Conservation (phyloP, 371 early-diverging fungal genomes). For the Rhizopus stolonifer region DNA sequence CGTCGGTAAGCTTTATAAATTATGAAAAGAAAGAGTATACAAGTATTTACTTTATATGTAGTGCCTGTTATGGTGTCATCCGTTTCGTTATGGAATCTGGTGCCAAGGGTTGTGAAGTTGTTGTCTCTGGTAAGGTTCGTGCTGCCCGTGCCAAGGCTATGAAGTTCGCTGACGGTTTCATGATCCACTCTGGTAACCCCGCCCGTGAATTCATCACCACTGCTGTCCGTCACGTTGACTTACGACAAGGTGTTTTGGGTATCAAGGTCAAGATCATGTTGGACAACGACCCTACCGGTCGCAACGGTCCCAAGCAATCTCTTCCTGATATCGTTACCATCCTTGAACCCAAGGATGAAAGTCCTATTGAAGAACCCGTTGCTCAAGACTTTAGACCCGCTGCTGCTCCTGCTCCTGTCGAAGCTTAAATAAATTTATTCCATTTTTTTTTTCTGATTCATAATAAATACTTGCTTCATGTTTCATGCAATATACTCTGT, state of each 20-base stretch:
- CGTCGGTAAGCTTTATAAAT: constrained; percentile 60
- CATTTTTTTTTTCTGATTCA: too few relatives aligned
- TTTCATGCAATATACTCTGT: too few relatives aligned
- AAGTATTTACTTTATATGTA: too few relatives aligned
- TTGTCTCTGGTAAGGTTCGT: constrained; percentile 99
- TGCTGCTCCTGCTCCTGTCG: constrained; percentile 42
- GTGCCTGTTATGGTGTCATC: constrained; percentile 98
- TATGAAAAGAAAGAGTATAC: background rate
- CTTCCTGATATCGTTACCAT: constrained; percentile 97
- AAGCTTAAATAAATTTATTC: too few relatives aligned
- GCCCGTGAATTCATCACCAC: constrained; percentile 95
- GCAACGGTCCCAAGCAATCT: constrained; percentile 92
- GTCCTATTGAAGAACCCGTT: constrained; percentile 67
- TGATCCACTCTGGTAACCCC: constrained; percentile 99
- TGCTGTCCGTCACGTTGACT: constrained; percentile 96
- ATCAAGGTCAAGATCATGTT: constrained; percentile 99
- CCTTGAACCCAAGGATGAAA: constrained; percentile 88
- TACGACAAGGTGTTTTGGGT: constrained; percentile 99
- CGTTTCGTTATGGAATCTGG: constrained; percentile 99
- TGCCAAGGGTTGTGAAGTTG: constrained; percentile 99
- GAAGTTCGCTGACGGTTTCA: constrained; percentile 99
- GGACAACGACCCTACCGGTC: constrained; percentile 94
- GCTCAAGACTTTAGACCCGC: constrained; percentile 69
- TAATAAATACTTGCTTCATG: too few relatives aligned
- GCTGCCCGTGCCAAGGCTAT: constrained; percentile 99